Conservation (phyloP, 176 grass and related monocot species). For the Cocos nucifera region DNA sequence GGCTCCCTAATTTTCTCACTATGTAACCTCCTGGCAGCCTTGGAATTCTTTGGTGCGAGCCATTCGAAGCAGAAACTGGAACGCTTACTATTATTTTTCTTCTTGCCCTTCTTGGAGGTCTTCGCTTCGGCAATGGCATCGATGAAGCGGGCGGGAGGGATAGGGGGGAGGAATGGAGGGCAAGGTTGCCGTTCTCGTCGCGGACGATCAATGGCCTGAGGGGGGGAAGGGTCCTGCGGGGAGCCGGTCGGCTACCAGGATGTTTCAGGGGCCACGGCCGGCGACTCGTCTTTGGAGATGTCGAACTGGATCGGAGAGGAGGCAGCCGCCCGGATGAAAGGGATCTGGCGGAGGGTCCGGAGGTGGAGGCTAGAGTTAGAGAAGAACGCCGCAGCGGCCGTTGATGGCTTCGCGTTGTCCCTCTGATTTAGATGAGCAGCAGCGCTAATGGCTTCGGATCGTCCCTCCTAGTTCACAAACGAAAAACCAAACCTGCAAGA, state of each 20-base stretch:
- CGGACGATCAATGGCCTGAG: no score
- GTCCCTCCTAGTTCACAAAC: no score
- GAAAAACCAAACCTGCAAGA: no score
- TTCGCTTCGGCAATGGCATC: constrained; percentile 42
- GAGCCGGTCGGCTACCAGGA: constrained; percentile 11
- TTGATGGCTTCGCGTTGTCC: background rate
- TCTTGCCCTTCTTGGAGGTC: constrained; percentile 21
- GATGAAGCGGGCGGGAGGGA: constrained; percentile 44
- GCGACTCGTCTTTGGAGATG: constrained; percentile 17
- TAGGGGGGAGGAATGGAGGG: no score
- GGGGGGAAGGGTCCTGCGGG: no score
- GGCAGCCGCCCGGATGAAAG: constrained; percentile 25
- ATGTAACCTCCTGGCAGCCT: constrained; percentile 86
- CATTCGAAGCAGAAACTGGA: background rate
- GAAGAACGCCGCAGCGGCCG: constrained; percentile 23
- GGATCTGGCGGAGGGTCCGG: background rate
- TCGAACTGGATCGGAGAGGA: constrained; percentile 40
- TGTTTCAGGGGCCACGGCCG: constrained; percentile 11
- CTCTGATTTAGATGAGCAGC: no score
- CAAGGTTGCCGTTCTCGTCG: constrained; percentile 41
- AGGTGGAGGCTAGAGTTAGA: constrained; percentile 20
- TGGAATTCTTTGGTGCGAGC: constrained; percentile 63
- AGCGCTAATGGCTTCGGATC: no score
- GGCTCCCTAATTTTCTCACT: constrained; percentile 61
- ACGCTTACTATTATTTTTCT: constrained; percentile 35